Evolutionary conservation across 495 filamentous ascomycete genomes (phyloP).

Genomic region (Tuber aestivum): DNA sequence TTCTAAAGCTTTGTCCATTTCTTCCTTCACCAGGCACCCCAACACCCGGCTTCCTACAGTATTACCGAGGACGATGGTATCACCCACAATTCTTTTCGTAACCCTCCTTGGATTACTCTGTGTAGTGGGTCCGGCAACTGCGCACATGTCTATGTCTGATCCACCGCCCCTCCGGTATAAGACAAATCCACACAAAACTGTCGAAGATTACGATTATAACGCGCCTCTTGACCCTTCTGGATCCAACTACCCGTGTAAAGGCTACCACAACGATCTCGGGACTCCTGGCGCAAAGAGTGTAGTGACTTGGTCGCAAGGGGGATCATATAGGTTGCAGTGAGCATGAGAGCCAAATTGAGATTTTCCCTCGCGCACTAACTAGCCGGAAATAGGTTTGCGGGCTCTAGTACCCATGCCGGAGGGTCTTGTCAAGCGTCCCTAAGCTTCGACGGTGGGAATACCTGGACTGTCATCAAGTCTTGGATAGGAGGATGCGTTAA

Average conservation of each 20-base stretch:
- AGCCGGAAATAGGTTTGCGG: slow-evolving; percentile 26
- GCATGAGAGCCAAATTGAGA: background rate
- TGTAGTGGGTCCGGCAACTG: slow-evolving; percentile 38
- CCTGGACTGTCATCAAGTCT: slow-evolving; percentile 59
- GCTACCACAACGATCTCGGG: slow-evolving; percentile 48
- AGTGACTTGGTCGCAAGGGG: slow-evolving; percentile 47
- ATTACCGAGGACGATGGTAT: slow-evolving; percentile 12
- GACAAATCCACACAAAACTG: slow-evolving; percentile 50
- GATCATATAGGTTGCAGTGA: slow-evolving; percentile 45
- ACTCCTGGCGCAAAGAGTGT: slow-evolving; percentile 45
- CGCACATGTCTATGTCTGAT: slow-evolving; percentile 58
- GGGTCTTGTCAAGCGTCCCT: slow-evolving; percentile 62
- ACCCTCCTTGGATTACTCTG: slow-evolving; percentile 16
- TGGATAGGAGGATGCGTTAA: slow-evolving; percentile 59
- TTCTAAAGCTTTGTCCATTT: slow-evolving; percentile 7
- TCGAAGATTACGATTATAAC: slow-evolving; percentile 51
- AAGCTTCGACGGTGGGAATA: slow-evolving; percentile 54
- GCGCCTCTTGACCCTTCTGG: slow-evolving; percentile 48
- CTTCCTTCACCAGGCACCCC: background rate
- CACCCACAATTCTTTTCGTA: slow-evolving; percentile 11
- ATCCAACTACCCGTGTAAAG: slow-evolving; percentile 52
- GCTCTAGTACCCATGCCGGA: slow-evolving; percentile 54
- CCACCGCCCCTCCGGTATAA: slow-evolving; percentile 55
- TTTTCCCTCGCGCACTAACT: background rate
- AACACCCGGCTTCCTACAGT: background rate